Base-by-base conservation (phyloP, 2,329 filamentous ascomycete species). In the Cryphonectria parasitica region DNA sequence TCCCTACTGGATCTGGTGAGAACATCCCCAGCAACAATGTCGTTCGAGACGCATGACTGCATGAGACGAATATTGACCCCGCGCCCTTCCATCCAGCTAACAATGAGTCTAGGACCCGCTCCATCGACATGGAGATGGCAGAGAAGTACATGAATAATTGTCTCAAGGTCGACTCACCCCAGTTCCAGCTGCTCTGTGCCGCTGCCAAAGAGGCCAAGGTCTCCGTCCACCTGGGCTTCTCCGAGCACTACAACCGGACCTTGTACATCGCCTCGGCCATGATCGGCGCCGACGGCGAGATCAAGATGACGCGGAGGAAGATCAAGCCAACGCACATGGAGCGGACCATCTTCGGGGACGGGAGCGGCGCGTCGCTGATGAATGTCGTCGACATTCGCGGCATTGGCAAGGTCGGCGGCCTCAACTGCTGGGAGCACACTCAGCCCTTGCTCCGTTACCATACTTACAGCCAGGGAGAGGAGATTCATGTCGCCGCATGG, bases 381-480 rank as follows among this genome's bases (percentile, higher is more conserved):
- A 83, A 83, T 54, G 87, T 88, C 0, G 81, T 83, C 6, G 80
- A 85, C 56, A 83, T 84, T 0, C 79, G 81, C 0, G 19, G 22
- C 45, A 84, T 87, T 64, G 86, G 85, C 2, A 83, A 83, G 3
- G 80, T 89, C 6, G 87, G 87, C 0, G 83, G 83, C 4, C 78
- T 89, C 36, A 87, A 86, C 74, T 88, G 86, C 78, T 88, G 85
- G 85, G 85, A 88, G 74, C 85, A 89, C 72, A 84, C 86, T 76
- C 87, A 86, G 76, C 86, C 83, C 7, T 83, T 85, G 75, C 79
- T 83, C 74, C 74, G 76, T 1, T 77, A 76, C 67, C 77, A 77
- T 66, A 71, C 75, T 60, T 75, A 75, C 67, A 66, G 70, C 13
- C 76, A 76, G 66, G 64, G 71, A 1, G 75, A 73, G 15, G 71